Evolutionary conservation across 305 asterid genomes (phyloP).

Genomic region (Fraxinus angustifolia): DNA sequence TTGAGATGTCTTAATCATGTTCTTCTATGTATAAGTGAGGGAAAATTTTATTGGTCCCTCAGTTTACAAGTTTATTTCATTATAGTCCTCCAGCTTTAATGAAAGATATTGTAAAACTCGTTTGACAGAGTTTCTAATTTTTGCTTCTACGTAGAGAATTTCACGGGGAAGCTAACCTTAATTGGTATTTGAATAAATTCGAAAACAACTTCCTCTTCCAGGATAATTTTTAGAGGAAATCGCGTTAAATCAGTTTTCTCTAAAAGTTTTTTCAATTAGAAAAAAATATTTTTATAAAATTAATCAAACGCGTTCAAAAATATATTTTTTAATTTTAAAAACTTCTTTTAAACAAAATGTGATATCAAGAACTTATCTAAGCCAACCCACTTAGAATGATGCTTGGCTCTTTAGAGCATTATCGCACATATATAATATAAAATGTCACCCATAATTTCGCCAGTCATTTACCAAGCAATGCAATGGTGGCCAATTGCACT

Average conservation of each 20-base stretch:
- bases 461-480: constrained; percentile 22
- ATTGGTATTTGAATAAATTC: not conserved
- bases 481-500: constrained; percentile 38
- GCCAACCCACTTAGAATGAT: constrained; percentile 32
- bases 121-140: no score
- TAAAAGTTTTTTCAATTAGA: not conserved
- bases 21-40: not conserved
- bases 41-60: not conserved
- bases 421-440: constrained; percentile 13
- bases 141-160: no score
- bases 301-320: not conserved
- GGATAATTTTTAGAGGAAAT: no score
- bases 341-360: not conserved
- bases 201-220: no score
- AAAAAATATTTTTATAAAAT: no score
- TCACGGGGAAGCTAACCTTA: no score
- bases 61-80: not conserved
- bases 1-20: not conserved
- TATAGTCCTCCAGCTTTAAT: not conserved
- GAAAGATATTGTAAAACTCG: not conserved
- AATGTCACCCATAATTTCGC: constrained; percentile 30
- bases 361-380: constrained; percentile 4
- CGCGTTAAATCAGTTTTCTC: not conserved
- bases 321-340: no score
- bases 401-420: constrained; percentile 26